Evolutionary conservation across 176 grass and related monocot genomes (phyloP).

Genomic region (Zea mays): DNA sequence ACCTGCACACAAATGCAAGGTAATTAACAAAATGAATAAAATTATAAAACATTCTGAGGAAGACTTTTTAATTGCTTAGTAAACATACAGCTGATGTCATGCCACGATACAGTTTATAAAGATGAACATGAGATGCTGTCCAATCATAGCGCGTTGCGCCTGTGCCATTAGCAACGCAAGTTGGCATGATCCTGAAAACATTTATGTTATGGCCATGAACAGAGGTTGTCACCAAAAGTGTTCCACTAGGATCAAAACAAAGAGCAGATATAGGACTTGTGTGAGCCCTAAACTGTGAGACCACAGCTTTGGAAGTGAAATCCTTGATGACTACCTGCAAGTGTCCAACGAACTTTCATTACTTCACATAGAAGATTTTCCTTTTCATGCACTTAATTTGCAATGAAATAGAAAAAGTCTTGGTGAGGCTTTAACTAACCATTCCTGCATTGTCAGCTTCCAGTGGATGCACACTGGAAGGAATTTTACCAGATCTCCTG

Average conservation of each 20-base stretch:
- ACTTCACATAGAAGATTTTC: conserved; percentile 17
- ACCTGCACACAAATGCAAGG: conserved; percentile 62
- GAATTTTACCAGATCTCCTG: conserved; percentile 74
- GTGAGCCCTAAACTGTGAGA: conserved; percentile 98
- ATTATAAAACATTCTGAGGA: neutral
- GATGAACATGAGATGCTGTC: conserved; percentile 90
- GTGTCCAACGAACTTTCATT: conserved; percentile 13
- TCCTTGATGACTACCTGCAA: conserved; percentile 96
- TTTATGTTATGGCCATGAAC: conserved; percentile 99
- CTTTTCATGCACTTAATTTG: conserved; percentile 27
- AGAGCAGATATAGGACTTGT: conserved; percentile 97
- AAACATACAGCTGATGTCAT: conserved; percentile 88
- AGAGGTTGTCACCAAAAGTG: conserved; percentile 91
- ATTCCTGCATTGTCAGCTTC: conserved; percentile 98
- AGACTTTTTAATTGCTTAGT: conserved; percentile 15
- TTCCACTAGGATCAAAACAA: conserved; percentile 95
- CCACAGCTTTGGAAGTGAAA: conserved; percentile 72
- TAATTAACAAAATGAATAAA: conserved; percentile 36
- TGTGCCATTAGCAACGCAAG: conserved; percentile 70
- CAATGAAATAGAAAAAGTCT: neutral
- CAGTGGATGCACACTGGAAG: conserved; percentile 66
- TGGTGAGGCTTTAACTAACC: conserved; percentile 53
- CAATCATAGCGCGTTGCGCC: conserved; percentile 63
- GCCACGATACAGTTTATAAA: conserved; percentile 98
- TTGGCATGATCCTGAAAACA: conserved; percentile 93